A percentile compares a stretch with the other conserved stretches of the same genome.
Evolutionary conservation across 2,329 filamentous ascomycete species (phyloP).

Genomic region (Colletotrichum aenigma): DNA sequence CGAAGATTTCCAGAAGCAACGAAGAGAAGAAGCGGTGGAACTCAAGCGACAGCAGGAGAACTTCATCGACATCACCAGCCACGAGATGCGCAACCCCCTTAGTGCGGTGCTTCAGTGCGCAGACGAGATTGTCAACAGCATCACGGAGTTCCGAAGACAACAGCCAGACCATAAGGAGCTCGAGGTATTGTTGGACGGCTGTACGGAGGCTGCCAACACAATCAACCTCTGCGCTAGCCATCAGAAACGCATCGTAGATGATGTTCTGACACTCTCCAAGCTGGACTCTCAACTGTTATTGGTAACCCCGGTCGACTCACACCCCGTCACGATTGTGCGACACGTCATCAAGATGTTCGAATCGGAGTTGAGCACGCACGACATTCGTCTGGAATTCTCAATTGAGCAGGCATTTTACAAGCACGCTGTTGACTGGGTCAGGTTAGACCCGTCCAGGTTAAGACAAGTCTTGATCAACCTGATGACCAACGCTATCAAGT

Average conservation of each 20-base stretch:
- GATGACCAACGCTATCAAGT: slow-evolving; percentile 71
- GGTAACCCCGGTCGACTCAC: slow-evolving; percentile 72
- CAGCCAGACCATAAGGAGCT: slow-evolving; percentile 41
- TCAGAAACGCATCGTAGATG: slow-evolving; percentile 75
- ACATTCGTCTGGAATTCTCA: slow-evolving; percentile 72
- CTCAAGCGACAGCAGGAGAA: slow-evolving; percentile 76
- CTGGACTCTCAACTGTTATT: slow-evolving; percentile 73
- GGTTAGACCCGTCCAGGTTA: slow-evolving; percentile 75
- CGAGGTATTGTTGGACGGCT: slow-evolving; percentile 54
- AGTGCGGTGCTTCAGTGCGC: slow-evolving; percentile 78
- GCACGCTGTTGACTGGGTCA: slow-evolving; percentile 72
- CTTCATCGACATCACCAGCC: slow-evolving; percentile 76
- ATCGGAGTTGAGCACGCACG: slow-evolving; percentile 72
- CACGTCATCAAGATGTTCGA: slow-evolving; percentile 81
- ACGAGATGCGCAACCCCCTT: slow-evolving; percentile 79
- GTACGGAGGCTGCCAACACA: slow-evolving; percentile 79
- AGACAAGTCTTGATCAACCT: slow-evolving; percentile 80
- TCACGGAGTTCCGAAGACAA: slow-evolving; percentile 45
- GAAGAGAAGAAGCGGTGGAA: slow-evolving; percentile 81
- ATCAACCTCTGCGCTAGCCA: slow-evolving; percentile 82
- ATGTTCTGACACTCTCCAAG: slow-evolving; percentile 70
- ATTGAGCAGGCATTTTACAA: slow-evolving; percentile 71
- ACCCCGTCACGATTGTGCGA: slow-evolving; percentile 71
- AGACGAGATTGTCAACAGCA: slow-evolving; percentile 68
- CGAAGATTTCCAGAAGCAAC: slow-evolving; percentile 77